Conservation (phyloP, 2,329 filamentous ascomycete species). For the Daldinia sp. region DNA sequence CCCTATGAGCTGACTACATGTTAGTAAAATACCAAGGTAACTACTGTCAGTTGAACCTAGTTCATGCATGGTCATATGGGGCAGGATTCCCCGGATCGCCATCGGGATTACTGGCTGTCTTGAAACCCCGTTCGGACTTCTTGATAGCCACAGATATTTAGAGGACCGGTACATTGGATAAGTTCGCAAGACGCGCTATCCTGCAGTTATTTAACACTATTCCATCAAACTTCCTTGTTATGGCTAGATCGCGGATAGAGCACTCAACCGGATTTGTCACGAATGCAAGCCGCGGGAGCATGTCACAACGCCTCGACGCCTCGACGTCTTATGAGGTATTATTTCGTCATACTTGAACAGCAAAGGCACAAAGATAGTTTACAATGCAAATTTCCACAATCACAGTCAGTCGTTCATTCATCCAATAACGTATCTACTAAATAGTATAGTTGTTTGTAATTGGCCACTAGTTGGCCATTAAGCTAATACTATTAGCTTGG, state of each 20-base stretch:
- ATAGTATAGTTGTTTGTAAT: background rate
- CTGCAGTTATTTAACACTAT: background rate
- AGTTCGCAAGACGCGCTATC: background rate
- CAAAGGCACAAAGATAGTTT: background rate
- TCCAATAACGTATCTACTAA: background rate
- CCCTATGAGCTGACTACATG: constrained; percentile 1
- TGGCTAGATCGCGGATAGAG: background rate
- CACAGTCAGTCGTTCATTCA: too few species aligned
- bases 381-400: background rate
- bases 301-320: background rate
- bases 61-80: constrained; percentile 21
- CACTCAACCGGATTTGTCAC: background rate
- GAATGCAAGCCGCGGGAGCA: background rate
- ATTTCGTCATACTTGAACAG: background rate
- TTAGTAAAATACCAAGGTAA: constrained; percentile 4
- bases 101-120: background rate
- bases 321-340: background rate
- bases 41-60: constrained; percentile 1
- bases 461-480: background rate
- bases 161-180: background rate
- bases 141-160: background rate
- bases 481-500: background rate
- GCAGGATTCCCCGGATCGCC: constrained; percentile 16
- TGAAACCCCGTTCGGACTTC: too few species aligned
- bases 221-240: background rate